A percentile compares a stretch with the other conserved stretches of the same genome.
phyloP scores from a whole-genome alignment of 148 eudicot genomes.

The Nepenthes gracilis region DNA sequence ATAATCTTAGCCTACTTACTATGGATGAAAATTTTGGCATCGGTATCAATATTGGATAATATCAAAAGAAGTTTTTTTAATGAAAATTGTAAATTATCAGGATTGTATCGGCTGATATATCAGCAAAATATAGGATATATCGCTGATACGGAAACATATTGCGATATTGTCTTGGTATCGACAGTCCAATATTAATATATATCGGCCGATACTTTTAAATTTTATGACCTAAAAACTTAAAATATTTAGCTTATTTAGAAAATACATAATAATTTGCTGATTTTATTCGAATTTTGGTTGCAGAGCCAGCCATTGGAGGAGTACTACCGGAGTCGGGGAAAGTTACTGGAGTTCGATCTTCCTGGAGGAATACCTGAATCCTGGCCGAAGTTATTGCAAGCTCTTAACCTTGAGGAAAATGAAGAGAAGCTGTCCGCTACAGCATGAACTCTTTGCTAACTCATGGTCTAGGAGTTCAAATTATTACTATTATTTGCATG shows the following conservation, averaged over 20 bases:
- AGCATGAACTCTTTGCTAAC: constrained; percentile 14
- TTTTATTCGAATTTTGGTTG: not conserved
- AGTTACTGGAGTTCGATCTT: constrained; percentile 72
- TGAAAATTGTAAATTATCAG: no score
- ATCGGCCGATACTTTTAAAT: no score
- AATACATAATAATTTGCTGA: no score
- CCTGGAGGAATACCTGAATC: constrained; percentile 99
- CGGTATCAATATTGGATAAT: no score
- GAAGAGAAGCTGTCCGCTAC: constrained; percentile 75
- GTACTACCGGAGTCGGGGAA: constrained; percentile 61
- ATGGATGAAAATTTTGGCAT: no score
- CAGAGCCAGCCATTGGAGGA: constrained; percentile 97
- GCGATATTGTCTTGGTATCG: no score
- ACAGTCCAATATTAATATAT: no score
- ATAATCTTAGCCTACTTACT: no score
- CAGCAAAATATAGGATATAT: no score
- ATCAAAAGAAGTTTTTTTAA: no score
- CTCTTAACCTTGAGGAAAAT: constrained; percentile 70
- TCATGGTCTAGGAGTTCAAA: not conserved
- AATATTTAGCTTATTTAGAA: not conserved
- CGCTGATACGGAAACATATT: no score
- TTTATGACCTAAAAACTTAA: not conserved
- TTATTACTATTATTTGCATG: constrained; percentile 29
- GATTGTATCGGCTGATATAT: no score
- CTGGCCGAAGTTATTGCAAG: constrained; percentile 91